These are phyloP conservation scores for Byssothecium circinans DNA, from an alignment of 2,329 filamentous ascomycete species.

Conservation along the genomic window DNA sequence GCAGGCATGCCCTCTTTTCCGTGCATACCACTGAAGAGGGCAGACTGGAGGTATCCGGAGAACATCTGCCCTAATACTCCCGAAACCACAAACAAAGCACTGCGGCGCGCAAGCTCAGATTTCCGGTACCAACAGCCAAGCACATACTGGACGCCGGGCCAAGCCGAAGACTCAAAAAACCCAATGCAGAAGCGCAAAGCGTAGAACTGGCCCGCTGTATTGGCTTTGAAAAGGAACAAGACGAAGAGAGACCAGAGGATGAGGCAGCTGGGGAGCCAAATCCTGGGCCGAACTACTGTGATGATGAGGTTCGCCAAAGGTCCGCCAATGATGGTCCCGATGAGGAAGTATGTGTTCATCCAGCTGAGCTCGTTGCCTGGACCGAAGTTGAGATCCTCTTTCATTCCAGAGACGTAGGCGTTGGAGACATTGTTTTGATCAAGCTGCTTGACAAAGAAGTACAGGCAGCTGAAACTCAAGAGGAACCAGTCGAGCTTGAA, in stretches of 20 bases:
- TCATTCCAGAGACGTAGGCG: slow-evolving; percentile 35
- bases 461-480: slow-evolving; percentile 18
- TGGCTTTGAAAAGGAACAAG: slow-evolving; percentile 7
- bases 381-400: slow-evolving; percentile 11
- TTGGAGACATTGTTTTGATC: slow-evolving; percentile 39
- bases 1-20: slow-evolving; percentile 54
- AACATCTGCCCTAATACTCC: slow-evolving; percentile 65
- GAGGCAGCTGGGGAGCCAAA: slow-evolving; percentile 7
- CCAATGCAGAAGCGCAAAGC: slow-evolving; percentile 7
- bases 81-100: slow-evolving; percentile 62
- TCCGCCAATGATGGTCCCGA: slow-evolving; percentile 11
- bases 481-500: slow-evolving; percentile 20
- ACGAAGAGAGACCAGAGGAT: slow-evolving; percentile 6
- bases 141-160: slow-evolving; percentile 57
- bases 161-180: slow-evolving; percentile 5
- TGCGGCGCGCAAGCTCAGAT: slow-evolving; percentile 63
- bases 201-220: slow-evolving; percentile 2
- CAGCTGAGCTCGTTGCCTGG: slow-evolving; percentile 57
- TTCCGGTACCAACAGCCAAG: slow-evolving; percentile 65
- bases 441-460: slow-evolving; percentile 22
- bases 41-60: slow-evolving; percentile 63
- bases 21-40: slow-evolving; percentile 49
- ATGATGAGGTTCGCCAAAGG: slow-evolving; percentile 10
- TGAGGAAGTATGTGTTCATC: slow-evolving; percentile 41
- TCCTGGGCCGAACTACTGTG: slow-evolving; percentile 4